Conservation (phyloP, 805 yeast species). For the Wickerhamiella siamensis region DNA sequence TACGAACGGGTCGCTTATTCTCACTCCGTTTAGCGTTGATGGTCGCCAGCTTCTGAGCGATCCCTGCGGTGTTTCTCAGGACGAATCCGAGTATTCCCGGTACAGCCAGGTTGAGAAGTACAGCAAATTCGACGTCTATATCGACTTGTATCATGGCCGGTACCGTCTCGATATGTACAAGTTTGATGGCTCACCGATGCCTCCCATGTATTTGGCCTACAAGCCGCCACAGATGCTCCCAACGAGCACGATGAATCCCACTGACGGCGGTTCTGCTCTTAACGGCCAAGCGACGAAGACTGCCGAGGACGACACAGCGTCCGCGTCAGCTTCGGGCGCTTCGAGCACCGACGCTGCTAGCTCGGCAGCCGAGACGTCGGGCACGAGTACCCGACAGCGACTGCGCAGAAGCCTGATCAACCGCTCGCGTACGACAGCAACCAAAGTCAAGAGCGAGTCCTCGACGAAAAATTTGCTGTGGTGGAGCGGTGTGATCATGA, state of each 20-base stretch:
- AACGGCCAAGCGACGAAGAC: background rate
- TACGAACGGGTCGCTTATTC: constrained; percentile 47
- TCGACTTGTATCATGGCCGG: constrained; percentile 77
- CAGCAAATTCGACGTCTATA: constrained; percentile 39
- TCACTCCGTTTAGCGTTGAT: constrained; percentile 70
- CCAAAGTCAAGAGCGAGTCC: constrained; percentile 10
- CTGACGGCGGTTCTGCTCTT: constrained; percentile 25
- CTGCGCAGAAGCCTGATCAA: constrained; percentile 69
- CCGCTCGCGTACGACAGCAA: constrained; percentile 62
- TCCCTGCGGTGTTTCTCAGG: constrained; percentile 43
- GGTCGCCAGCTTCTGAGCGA: constrained; percentile 83
- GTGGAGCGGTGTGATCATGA: constrained; percentile 29
- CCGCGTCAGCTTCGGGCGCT: background rate
- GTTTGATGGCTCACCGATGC: constrained; percentile 58
- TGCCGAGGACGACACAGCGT: too few species aligned
- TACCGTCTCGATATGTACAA: constrained; percentile 58
- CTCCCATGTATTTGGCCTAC: constrained; percentile 84
- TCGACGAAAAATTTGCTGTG: constrained; percentile 21
- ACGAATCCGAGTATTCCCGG: constrained; percentile 44
- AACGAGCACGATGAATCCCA: constrained; percentile 80
- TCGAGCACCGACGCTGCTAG: constrained; percentile 5
- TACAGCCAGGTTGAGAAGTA: constrained; percentile 56
- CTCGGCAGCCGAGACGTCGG: constrained; percentile 5
- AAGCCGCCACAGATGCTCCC: constrained; percentile 95
- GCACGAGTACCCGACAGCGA: constrained; percentile 20